Evolutionary conservation across 805 yeast genomes (phyloP).

Genomic region (Zygosaccharomyces rouxii): DNA sequence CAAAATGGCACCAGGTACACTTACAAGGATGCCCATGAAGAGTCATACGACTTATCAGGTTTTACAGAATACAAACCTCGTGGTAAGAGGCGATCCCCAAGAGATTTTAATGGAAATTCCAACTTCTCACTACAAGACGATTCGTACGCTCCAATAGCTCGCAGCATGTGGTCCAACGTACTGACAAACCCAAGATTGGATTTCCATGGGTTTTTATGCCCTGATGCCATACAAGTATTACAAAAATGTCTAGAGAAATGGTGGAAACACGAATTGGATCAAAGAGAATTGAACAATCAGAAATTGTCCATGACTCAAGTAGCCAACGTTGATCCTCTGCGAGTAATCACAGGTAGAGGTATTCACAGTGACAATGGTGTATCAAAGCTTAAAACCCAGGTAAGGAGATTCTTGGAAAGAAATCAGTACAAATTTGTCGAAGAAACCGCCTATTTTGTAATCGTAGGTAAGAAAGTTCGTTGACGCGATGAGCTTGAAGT

Average conservation of each 20-base stretch:
- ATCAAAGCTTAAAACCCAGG: conserved; percentile 44
- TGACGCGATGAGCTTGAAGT: conserved; percentile 3
- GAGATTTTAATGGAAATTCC: neutral
- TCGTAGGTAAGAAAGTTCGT: conserved; percentile 39
- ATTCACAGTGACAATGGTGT: conserved; percentile 58
- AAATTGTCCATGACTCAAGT: conserved; percentile 34
- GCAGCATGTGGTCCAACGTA: conserved; percentile 16
- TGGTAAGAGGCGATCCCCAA: neutral
- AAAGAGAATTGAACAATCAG: conserved; percentile 41
- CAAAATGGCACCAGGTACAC: conserved; percentile 31
- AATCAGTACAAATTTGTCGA: conserved; percentile 46
- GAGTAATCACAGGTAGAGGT: conserved; percentile 65
- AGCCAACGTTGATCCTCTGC: conserved; percentile 40
- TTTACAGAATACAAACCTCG: neutral
- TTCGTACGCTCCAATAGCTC: conserved; percentile 13
- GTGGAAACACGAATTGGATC: conserved; percentile 57
- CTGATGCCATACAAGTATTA: conserved; percentile 43
- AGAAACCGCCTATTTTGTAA: conserved; percentile 39
- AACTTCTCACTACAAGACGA: conserved; percentile 9
- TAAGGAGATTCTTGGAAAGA: conserved; percentile 38
- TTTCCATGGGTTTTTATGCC: conserved; percentile 51
- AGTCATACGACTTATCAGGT: neutral
- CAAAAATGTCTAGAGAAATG: conserved; percentile 42
- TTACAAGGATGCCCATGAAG: conserved; percentile 11
- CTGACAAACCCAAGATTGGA: conserved; percentile 39